Evolutionary conservation across 148 eudicot genomes (phyloP), one percentile per base, ranked within the genome.

Genomic region (Nepenthes mirabilis): DNA sequence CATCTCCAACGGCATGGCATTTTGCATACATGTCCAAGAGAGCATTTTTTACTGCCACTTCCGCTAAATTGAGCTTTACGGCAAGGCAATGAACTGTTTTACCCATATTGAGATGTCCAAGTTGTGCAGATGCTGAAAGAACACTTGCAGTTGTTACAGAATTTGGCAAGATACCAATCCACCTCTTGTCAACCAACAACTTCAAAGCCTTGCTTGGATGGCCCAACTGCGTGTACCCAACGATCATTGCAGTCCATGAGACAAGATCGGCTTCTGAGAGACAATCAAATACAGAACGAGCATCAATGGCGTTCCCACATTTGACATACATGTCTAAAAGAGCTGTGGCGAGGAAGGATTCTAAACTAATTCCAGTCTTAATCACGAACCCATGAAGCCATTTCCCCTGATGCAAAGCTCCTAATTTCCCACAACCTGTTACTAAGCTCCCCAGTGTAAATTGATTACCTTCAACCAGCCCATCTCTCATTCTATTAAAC

Each of bases 341-440:
- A 56, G 85, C 62, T 4, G 89, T 73, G 13, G 79, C 69, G 49
- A 91, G 64, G 61, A 69, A 68, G 10, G 83, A 64, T 77, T 77
- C 74, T 50, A 76, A 36, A 72, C 68, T 55, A 35, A 79, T 78
- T 36, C 87, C 91, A 36, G 67, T 75, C 76, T 85, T 91, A 37
- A 85, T 76, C 55, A 81, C 11, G 64, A 71, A 76, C 56, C 97
- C 95, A 66, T 87, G 97, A 68, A 83, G 73, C 95, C 95, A 87
- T 58, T 74, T 91, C 55, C 97, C 97, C 68, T 91, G 97, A 80
- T 87, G 97, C 47, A 91, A 70, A 77, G 89, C 83, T 61, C 93
- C 77, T 64, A 83, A 68, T 56, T 83, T 85, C 12, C 80, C 78
- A 65, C 93, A 89, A 1, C 83, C 87, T 0, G 73, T 74, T 34